These are phyloP conservation scores for Acanthamoeba lenticulata DNA, from an alignment of 208 protist species.

Conservation along the genomic window DNA sequence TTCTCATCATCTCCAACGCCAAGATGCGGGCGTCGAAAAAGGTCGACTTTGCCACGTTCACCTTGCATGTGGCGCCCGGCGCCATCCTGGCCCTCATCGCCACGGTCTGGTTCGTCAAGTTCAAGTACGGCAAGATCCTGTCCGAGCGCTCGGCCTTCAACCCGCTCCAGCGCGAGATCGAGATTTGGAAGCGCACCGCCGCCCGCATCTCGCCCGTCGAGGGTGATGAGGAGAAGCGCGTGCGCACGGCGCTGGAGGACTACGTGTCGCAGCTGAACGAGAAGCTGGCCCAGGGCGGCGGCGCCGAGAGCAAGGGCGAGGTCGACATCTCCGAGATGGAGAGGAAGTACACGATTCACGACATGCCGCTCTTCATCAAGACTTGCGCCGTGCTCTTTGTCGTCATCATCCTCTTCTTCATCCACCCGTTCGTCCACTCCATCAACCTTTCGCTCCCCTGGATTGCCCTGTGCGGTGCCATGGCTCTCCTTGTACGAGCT, in stretches of 20 bases:
- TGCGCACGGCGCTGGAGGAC: neutral
- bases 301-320: neutral
- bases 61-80: neutral
- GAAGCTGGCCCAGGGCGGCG: neutral
- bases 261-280: neutral
- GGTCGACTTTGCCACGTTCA: neutral
- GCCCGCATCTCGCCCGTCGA: neutral
- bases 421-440: conserved; percentile 53
- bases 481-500: neutral
- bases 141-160: neutral
- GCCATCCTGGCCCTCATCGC: neutral
- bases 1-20: conserved; percentile 81
- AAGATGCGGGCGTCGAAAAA: neutral
- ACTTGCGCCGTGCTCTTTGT: conserved; percentile 59
- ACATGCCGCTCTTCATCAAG: conserved; percentile 71
- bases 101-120: neutral
- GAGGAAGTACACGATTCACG: conserved; percentile 70
- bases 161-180: neutral
- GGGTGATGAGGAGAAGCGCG: conserved; percentile 44
- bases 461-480: conserved; percentile 59
- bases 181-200: conserved; percentile 36
- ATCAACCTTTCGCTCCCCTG: conserved; percentile 73
- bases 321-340: neutral
- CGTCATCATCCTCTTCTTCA: conserved; percentile 81
- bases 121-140: neutral